Evolutionary conservation across 495 filamentous ascomycete species (phyloP).

Genomic region (Filosporella fistucella): DNA sequence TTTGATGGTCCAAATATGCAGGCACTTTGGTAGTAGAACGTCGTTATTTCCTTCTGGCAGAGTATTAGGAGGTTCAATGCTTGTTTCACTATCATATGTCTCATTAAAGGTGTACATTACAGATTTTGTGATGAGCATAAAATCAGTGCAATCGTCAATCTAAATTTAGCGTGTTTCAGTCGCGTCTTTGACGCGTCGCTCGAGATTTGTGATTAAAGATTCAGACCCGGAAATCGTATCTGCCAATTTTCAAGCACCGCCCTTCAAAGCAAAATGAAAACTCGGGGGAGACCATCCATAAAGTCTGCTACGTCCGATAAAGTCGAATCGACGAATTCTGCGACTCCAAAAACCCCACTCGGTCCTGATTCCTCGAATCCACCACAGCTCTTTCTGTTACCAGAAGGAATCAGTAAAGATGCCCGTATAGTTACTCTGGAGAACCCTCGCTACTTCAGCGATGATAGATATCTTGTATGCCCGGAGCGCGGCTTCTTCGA

Average conservation of each 20-base stretch:
- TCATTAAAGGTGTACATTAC: too few relatives aligned
- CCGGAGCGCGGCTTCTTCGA: conserved; percentile 79
- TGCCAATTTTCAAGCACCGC: background rate
- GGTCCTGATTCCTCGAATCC: conserved; percentile 32
- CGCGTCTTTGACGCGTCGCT: conserved; percentile 1
- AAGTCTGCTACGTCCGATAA: conserved; percentile 11
- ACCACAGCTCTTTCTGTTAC: conserved; percentile 77
- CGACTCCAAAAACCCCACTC: conserved; percentile 19
- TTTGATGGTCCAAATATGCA: too few relatives aligned
- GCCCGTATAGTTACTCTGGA: conserved; percentile 71
- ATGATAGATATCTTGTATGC: conserved; percentile 75
- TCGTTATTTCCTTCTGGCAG: too few relatives aligned
- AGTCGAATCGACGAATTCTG: conserved; percentile 5
- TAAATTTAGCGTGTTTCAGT: background rate
- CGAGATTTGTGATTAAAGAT: background rate
- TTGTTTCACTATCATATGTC: too few relatives aligned
- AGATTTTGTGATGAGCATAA: too few relatives aligned
- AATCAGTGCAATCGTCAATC: too few relatives aligned
- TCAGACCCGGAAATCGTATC: background rate
- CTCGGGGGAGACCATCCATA: conserved; percentile 23
- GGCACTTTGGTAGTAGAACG: too few relatives aligned
- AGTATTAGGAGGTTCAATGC: too few relatives aligned
- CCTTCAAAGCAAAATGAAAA: conserved; percentile 15
- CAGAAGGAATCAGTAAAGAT: conserved; percentile 55
- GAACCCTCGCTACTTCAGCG: conserved; percentile 65